Base-by-base conservation (phyloP, 1,284 basidiomycete genomes). In the Ustilago trichophora region DNA sequence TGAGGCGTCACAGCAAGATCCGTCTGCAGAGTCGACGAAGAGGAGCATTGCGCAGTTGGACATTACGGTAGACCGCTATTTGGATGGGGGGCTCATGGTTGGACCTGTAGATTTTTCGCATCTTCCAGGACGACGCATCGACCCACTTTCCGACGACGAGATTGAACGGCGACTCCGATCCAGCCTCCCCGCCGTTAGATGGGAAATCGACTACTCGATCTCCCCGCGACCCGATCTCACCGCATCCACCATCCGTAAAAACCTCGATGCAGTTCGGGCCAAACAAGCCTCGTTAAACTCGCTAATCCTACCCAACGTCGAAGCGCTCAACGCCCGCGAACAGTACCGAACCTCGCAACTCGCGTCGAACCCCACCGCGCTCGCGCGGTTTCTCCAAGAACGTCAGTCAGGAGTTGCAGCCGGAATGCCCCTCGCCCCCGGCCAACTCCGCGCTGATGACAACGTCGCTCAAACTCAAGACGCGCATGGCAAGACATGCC, bases 351-450 rank as follows among this genome's bases (percentile, higher is more conserved):
- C 73, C 19, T 35, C 56, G 5, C 36, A 65, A 25, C 50, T 80
- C 0, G 24, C 49, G 3, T 33, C 54, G n/a, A 72, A 76, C 26
- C 70, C 74, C 3, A 56, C 60, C 3, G 77, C 78, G 10, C 54
- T 80, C 7, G 8, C 49, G 32, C 36, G 73, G 10, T 80, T 78
- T 38, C 21, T 75, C n/a, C 53, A 69, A 16, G 78, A 80, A 25
- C 42, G 76, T 12, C 47, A 45, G 16, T 51, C 40, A 11, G 78
- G 78, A 5, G 49, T 51, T 3, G 78, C 77, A 1, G 45, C 64
- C 0, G 77, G 78, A 4, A 78, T 80, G 78, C 78, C 78, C 0
- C 31, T 69, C 0, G 78, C 77, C 0, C 77, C 77, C 0, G 78
- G 78, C 0, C 78, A 80, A 21, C 10, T 56, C n/a, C 22, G 47